These are phyloP conservation scores for Mycena venus DNA, from an alignment of 768 basidiomycete species.

Conservation along the genomic window DNA sequence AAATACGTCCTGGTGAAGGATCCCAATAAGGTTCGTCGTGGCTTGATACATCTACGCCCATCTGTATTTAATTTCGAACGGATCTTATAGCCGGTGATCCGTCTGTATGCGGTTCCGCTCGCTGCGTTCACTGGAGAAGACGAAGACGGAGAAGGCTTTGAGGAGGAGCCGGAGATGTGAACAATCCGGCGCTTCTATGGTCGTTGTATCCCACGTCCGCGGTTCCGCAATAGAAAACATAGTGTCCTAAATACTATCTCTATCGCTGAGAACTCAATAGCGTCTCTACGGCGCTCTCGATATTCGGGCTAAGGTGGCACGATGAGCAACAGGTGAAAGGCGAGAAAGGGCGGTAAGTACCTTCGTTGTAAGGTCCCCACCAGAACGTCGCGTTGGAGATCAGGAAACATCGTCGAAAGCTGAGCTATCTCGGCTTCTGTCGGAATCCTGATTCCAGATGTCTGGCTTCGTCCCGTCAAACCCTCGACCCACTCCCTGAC, in stretches of 20 bases:
- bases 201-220: background rate
- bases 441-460: constrained; percentile 78
- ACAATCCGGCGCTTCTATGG: background rate
- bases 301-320: constrained; percentile 67
- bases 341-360: constrained; percentile 51
- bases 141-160: constrained; percentile 66
- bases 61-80: constrained; percentile 5
- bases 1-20: constrained; percentile 98
- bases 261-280: constrained; percentile 66
- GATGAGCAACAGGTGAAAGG: constrained; percentile 19
- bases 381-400: constrained; percentile 78
- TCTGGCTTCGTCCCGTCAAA: constrained; percentile 72
- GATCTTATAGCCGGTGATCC: constrained; percentile 85
- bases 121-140: constrained; percentile 89
- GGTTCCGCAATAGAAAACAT: background rate
- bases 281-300: constrained; percentile 87
- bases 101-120: constrained; percentile 92
- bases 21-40: constrained; percentile 89
- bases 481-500: constrained; percentile 87
- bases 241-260: background rate
- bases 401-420: constrained; percentile 87
- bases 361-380: constrained; percentile 86
- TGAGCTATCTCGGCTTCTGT: constrained; percentile 82
- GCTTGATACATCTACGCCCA: constrained; percentile 12
- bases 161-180: constrained; percentile 43